phyloP scores from a whole-genome alignment of 495 filamentous ascomycete species.

The Terfezia boudieri region DNA sequence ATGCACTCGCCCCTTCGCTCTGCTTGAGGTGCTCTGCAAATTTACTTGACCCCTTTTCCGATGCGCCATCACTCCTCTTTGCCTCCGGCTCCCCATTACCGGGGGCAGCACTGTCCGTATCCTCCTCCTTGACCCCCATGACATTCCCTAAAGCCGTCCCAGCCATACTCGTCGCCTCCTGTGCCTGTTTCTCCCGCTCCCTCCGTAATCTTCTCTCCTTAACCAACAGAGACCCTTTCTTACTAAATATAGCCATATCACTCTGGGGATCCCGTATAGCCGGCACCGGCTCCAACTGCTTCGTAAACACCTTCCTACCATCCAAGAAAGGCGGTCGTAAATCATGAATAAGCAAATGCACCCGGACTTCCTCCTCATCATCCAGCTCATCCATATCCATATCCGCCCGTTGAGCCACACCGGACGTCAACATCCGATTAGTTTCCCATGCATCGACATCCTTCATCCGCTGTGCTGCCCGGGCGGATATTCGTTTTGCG shows the following conservation, averaged over 20 bases:
- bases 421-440: slow-evolving; percentile 93
- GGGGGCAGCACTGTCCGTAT: slow-evolving; percentile 13
- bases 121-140: slow-evolving; percentile 88
- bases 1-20: slow-evolving; percentile 66
- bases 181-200: slow-evolving; percentile 83
- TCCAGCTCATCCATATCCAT: slow-evolving; percentile 63
- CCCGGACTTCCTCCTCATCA: slow-evolving; percentile 72
- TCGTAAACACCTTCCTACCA: slow-evolving; percentile 86
- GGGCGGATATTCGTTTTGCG: slow-evolving; percentile 43
- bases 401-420: slow-evolving; percentile 75
- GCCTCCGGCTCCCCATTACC: slow-evolving; percentile 1
- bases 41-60: slow-evolving; percentile 46
- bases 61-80: slow-evolving; percentile 39
- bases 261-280: slow-evolving; percentile 87
- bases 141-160: slow-evolving; percentile 84
- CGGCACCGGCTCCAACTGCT: slow-evolving; percentile 86
- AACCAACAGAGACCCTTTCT: slow-evolving; percentile 86
- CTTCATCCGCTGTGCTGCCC: slow-evolving; percentile 63
- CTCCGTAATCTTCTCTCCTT: slow-evolving; percentile 76
- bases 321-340: slow-evolving; percentile 89
- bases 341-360: slow-evolving; percentile 86
- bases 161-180: slow-evolving; percentile 81
- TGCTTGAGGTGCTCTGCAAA: slow-evolving; percentile 84
- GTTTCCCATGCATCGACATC: slow-evolving; percentile 96
- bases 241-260: slow-evolving; percentile 96